Evolutionary conservation across 2,329 filamentous ascomycete genomes (phyloP), one percentile per base, ranked within the genome.

Genomic region (Biscogniauxia marginata): DNA sequence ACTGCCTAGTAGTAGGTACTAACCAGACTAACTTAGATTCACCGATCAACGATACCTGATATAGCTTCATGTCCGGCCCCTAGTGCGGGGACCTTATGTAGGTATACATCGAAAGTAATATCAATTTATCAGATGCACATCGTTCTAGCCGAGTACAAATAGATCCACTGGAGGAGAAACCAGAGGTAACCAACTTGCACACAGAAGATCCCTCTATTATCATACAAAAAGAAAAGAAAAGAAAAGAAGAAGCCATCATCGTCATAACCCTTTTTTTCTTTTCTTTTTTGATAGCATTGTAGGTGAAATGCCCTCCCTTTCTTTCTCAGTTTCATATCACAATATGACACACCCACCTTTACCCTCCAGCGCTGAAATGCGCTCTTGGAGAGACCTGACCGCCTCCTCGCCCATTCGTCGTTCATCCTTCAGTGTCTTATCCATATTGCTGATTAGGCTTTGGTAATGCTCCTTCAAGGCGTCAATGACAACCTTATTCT

Each of bases 401-500:
- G 63, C 62, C 24, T 62, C 61, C 52, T 67, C 62, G 47, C 70
- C 70, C 56, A 70, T 64, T 5, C 59, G 59, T 34, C 63, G 56
- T 61, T 71, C 68, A 43, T 70, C 67, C 0, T 44, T 47, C 24
- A 67, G 59, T 20, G 64, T 64, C 53, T 46, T 64, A 57, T 70
- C 61, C 49, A 71, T 55, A 5, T 65, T 65, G 21, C n/a, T 49
- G 21, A 71, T 39, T 39, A 53, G 59, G 7, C 46, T 52, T 43
- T 65, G 62, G 34, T 71, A 68, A 50, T 69, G 63, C 25, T 65
- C 57, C 48, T 61, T 60, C n/a, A 71, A 60, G 9, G 68, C 65
- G 25, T 65, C 62, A 9, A 65, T 50, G 4, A 63, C 59, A 3
- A 47, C 39, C 53, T 64, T 58, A 55, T 64, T 70, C 55, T 70